These are phyloP conservation scores for Psilocybe cubensis DNA, from an alignment of 768 basidiomycete genomes.

Conservation along the genomic window DNA sequence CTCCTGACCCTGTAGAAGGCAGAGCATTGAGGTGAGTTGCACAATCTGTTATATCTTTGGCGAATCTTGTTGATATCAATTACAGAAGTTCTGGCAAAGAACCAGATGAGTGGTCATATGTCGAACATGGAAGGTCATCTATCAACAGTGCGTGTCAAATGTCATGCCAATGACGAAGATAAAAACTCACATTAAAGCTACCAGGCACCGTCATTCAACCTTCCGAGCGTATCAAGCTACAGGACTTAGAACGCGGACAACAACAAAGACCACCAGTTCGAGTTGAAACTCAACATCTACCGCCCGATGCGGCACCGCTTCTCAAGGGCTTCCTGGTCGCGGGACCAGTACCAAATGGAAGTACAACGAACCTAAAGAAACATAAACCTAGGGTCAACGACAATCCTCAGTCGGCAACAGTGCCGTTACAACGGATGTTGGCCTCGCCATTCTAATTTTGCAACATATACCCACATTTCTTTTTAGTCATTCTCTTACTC, in stretches of 20 bases:
- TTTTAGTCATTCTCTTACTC: background rate
- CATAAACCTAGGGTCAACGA: conserved; percentile 3
- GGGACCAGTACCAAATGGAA: conserved; percentile 3
- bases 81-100: conserved; percentile 58
- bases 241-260: conserved; percentile 13
- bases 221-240: conserved; percentile 11
- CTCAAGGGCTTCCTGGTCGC: conserved; percentile 15
- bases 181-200: background rate
- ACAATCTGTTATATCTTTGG: conserved; percentile 1
- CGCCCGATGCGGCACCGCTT: conserved; percentile 11
- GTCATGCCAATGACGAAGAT: conserved; percentile 10
- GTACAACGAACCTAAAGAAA: conserved; percentile 6
- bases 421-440: conserved; percentile 10
- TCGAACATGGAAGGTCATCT: conserved; percentile 57
- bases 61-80: conserved; percentile 3
- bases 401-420: background rate
- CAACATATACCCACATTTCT: background rate
- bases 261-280: conserved; percentile 16
- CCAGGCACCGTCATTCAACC: conserved; percentile 12
- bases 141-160: conserved; percentile 45
- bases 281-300: conserved; percentile 9
- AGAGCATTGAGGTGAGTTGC: conserved; percentile 65
- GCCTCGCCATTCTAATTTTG: background rate
- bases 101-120: conserved; percentile 65
- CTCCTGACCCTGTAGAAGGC: conserved; percentile 60